Evolutionary conservation across 106 monocot genomes (phyloP).

Genomic region (Alisma plantagoaquatica): DNA sequence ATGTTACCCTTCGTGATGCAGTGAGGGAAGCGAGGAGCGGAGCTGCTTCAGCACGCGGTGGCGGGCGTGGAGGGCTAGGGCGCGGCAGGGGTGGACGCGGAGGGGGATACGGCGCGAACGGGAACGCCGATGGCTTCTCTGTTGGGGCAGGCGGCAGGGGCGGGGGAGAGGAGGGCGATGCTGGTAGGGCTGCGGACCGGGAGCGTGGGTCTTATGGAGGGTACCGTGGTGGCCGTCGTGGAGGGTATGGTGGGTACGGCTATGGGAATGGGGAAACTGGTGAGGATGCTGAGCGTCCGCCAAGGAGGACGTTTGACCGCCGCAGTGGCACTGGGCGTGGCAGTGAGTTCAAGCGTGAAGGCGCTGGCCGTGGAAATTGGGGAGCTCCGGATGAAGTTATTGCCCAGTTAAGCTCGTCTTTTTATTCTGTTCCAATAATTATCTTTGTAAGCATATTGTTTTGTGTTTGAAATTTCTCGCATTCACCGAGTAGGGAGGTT

Average conservation of each 20-base stretch:
- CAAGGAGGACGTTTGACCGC: conserved; percentile 52
- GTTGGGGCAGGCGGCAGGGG: conserved; percentile 14
- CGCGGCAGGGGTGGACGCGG: conserved; percentile 56
- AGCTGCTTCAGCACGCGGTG: conserved; percentile 27
- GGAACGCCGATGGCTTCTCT: conserved; percentile 21
- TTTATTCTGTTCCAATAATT: background rate
- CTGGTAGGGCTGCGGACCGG: conserved; percentile 25
- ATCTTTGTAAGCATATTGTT: background rate
- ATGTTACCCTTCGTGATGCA: conserved; percentile 3
- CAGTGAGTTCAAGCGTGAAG: conserved; percentile 67
- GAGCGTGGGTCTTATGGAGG: conserved; percentile 24
- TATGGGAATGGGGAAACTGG: conserved; percentile 25
- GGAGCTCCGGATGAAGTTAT: conserved; percentile 51
- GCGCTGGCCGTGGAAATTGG: conserved; percentile 85
- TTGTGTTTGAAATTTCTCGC: background rate
- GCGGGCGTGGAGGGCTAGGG: conserved; percentile 33
- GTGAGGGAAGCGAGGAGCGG: conserved; percentile 33
- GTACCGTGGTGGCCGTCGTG: conserved; percentile 43
- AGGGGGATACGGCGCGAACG: conserved; percentile 30
- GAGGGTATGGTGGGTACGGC: no score
- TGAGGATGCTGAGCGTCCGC: conserved; percentile 44
- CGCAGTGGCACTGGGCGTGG: conserved; percentile 83
- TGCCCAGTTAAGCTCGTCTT: conserved; percentile 33
- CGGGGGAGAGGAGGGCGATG: conserved; percentile 30
- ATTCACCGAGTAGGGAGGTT: conserved; percentile 28